A percentile compares a stretch with the other conserved stretches of the same genome.
These are phyloP conservation scores for Kwoniella sp. DNA, from an alignment of 768 basidiomycete species.

Conservation along the genomic window DNA sequence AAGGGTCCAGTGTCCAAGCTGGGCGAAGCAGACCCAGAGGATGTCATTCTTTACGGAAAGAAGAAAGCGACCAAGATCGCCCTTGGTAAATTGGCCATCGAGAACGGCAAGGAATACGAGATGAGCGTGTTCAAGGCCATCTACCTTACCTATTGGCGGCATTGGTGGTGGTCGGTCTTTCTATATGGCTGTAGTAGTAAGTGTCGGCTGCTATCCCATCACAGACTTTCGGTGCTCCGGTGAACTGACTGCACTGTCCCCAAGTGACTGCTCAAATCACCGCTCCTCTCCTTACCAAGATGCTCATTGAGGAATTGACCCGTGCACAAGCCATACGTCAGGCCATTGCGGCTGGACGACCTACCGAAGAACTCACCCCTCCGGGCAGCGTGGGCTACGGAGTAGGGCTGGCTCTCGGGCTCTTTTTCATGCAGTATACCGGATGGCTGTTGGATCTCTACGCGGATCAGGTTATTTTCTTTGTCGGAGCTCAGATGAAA, in stretches of 20 bases:
- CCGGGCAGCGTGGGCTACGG: conserved; percentile 59
- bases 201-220: not conserved
- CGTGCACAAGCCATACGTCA: conserved; percentile 44
- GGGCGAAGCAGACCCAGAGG: not conserved
- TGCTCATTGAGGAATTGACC: conserved; percentile 19
- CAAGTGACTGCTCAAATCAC: conserved; percentile 17
- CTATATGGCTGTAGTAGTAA: not conserved
- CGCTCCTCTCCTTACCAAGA: conserved; percentile 21
- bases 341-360: conserved; percentile 39
- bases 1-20: too few species aligned
- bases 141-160: conserved; percentile 10
- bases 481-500: too few species aligned
- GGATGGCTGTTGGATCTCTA: too few species aligned
- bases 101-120: conserved; percentile 35
- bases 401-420: conserved; percentile 34
- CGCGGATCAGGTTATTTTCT: too few species aligned
- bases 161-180: conserved; percentile 21
- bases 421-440: conserved; percentile 1
- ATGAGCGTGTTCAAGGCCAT: conserved; percentile 30
- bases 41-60: conserved; percentile 12
- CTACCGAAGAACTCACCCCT: conserved; percentile 20
- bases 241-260: not conserved
- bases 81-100: conserved; percentile 20
- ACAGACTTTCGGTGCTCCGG: conserved; percentile 57
- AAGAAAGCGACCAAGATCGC: conserved; percentile 30